phyloP scores from a whole-genome alignment of 1,284 basidiomycete species.

The Exobasidium rhododendri region DNA sequence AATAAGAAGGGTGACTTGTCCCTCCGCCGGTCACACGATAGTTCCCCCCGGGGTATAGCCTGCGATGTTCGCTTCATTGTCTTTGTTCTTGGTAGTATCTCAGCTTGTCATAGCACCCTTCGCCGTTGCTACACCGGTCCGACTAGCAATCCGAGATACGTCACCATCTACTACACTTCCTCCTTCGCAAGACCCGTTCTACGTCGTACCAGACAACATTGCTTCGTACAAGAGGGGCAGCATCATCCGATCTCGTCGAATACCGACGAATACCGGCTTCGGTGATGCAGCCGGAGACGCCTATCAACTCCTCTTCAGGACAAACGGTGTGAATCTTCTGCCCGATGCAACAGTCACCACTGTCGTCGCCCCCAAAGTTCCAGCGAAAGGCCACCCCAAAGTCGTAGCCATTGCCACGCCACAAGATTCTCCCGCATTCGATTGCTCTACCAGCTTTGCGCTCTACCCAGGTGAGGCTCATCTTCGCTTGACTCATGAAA shows the following conservation, averaged over 20 bases:
- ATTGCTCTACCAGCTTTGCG: background rate
- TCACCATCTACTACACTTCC: too few relatives aligned
- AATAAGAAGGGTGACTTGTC: too few relatives aligned
- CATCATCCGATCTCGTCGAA: conserved; percentile 25
- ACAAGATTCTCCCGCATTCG: background rate
- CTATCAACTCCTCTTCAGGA: conserved; percentile 16
- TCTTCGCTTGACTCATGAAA: conserved; percentile 11
- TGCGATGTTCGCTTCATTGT: too few relatives aligned
- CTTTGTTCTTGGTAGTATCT: too few relatives aligned
- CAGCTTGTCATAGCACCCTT: too few relatives aligned
- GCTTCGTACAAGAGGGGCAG: conserved; percentile 25
- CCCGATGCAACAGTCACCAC: conserved; percentile 18
- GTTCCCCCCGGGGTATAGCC: too few relatives aligned
- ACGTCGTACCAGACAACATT: conserved; percentile 23
- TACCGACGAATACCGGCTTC: background rate
- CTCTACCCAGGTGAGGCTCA: background rate
- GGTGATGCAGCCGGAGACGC: background rate
- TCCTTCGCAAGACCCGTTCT: conserved; percentile 26
- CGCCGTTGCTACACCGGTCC: too few relatives aligned
- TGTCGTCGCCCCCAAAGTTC: conserved; percentile 10
- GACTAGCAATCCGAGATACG: too few relatives aligned
- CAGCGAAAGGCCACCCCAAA: background rate
- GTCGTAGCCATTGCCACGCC: background rate
- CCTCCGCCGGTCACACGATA: too few relatives aligned
- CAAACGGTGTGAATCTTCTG: conserved; percentile 1